phyloP scores from a whole-genome alignment of 441 rosid species.

The Daphne laureola region DNA sequence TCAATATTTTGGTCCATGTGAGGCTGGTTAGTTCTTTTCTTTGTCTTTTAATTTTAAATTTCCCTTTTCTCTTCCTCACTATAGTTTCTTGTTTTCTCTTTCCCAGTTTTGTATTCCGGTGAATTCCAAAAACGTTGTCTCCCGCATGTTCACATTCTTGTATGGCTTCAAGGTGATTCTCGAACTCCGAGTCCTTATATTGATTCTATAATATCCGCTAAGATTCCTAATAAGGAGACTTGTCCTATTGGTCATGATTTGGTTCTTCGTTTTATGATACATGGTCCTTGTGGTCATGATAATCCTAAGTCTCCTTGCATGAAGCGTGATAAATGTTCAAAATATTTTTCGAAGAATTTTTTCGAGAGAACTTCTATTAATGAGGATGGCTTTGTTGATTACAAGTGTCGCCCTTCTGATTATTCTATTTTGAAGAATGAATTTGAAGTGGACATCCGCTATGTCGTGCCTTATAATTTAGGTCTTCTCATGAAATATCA shows the following conservation, averaged over 20 bases:
- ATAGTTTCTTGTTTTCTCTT: not conserved
- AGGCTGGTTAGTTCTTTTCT: too few relatives aligned
- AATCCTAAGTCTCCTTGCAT: too few relatives aligned
- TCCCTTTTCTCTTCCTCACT: too few relatives aligned
- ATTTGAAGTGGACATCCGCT: not conserved
- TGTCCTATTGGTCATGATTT: not conserved
- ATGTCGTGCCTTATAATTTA: slow-evolving; percentile 9
- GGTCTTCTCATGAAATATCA: not conserved
- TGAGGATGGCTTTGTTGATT: not conserved
- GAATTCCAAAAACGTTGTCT: not conserved
- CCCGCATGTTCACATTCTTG: slow-evolving; percentile 9
- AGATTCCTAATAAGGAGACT: not conserved
- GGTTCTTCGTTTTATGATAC: not conserved
- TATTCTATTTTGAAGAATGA: not conserved
- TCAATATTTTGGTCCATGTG: not conserved
- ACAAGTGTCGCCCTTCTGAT: not conserved
- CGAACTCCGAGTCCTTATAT: not conserved
- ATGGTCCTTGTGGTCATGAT: not conserved
- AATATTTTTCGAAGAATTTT: too few relatives aligned
- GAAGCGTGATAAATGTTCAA: too few relatives aligned
- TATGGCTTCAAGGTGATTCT: not conserved
- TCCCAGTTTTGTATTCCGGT: not conserved
- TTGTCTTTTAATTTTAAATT: too few relatives aligned
- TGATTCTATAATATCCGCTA: not conserved
- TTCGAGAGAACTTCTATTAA: not conserved